These are phyloP conservation scores for Hypomontagnella submonticulosa DNA, from an alignment of 495 filamentous ascomycete species.

Conservation along the genomic window DNA sequence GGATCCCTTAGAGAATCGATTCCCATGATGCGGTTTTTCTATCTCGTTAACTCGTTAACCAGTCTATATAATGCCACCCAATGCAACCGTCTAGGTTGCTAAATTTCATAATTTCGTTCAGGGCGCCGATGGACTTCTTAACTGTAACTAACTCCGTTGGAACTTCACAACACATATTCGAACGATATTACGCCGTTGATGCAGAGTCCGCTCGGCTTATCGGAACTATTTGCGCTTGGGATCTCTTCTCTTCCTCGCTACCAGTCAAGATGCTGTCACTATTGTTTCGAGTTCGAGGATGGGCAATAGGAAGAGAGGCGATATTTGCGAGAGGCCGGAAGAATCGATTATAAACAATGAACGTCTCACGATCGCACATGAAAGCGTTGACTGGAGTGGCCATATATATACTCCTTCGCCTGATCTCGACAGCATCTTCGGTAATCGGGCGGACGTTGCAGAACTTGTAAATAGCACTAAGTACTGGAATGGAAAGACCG, in stretches of 20 bases:
- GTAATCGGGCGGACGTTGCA: slow-evolving; percentile 58
- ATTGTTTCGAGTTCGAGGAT: slow-evolving; percentile 21
- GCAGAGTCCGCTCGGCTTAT: slow-evolving; percentile 3
- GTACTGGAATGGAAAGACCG: slow-evolving; percentile 65
- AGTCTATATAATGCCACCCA: slow-evolving; percentile 1
- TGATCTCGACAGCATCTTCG: slow-evolving; percentile 64
- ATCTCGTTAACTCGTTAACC: neutral
- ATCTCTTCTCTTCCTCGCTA: slow-evolving; percentile 17
- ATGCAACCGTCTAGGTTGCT: neutral
- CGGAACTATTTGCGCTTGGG: slow-evolving; percentile 6
- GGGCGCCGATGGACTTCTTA: neutral
- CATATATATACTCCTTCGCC: slow-evolving; percentile 60
- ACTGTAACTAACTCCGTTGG: neutral
- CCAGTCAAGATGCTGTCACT: slow-evolving; percentile 18
- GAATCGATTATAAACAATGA: slow-evolving; percentile 68
- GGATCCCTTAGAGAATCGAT: no score
- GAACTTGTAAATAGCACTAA: slow-evolving; percentile 60
- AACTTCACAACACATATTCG: no score
- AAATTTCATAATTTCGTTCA: slow-evolving; percentile 11
- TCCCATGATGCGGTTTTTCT: no score
- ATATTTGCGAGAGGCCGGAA: slow-evolving; percentile 54
- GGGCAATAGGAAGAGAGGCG: slow-evolving; percentile 40
- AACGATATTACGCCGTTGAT: neutral
- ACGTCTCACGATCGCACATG: slow-evolving; percentile 49
- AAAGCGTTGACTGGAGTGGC: slow-evolving; percentile 64